phyloP scores from a whole-genome alignment of 768 basidiomycete genomes.

The Crepidotus variabilis region DNA sequence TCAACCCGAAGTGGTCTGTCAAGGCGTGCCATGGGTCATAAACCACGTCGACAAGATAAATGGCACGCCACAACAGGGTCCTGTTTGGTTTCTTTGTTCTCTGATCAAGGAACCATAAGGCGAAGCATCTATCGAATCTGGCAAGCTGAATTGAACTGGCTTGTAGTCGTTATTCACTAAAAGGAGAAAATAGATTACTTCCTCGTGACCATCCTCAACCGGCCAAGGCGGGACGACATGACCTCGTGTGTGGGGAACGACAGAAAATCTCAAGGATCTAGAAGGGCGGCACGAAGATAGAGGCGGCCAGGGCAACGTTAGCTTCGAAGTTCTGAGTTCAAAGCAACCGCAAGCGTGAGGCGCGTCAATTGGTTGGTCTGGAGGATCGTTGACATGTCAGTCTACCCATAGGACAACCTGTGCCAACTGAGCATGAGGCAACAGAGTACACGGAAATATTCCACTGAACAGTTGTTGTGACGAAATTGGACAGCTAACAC shows the following conservation, averaged over 20 bases:
- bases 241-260: slow-evolving; percentile 23
- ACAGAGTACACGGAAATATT: too few relatives aligned
- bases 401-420: too few relatives aligned
- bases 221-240: slow-evolving; percentile 29
- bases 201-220: slow-evolving; percentile 19
- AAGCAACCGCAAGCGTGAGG: background rate
- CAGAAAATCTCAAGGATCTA: slow-evolving; percentile 1
- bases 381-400: too few relatives aligned
- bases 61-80: background rate
- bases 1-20: background rate
- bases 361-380: too few relatives aligned
- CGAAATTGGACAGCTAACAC: too few relatives aligned
- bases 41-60: background rate
- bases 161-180: background rate
- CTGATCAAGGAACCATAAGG: too few relatives aligned
- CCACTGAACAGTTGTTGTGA: too few relatives aligned
- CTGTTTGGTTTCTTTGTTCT: background rate
- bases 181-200: slow-evolving; percentile 6
- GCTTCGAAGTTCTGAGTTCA: background rate
- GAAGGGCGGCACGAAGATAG: background rate
- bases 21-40: background rate
- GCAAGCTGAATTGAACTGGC: slow-evolving; percentile 1
- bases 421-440: too few relatives aligned
- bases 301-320: background rate
- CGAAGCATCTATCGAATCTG: background rate